phyloP scores from a whole-genome alignment of 2,329 filamentous ascomycete species.

The Thielaviopsis populi region DNA sequence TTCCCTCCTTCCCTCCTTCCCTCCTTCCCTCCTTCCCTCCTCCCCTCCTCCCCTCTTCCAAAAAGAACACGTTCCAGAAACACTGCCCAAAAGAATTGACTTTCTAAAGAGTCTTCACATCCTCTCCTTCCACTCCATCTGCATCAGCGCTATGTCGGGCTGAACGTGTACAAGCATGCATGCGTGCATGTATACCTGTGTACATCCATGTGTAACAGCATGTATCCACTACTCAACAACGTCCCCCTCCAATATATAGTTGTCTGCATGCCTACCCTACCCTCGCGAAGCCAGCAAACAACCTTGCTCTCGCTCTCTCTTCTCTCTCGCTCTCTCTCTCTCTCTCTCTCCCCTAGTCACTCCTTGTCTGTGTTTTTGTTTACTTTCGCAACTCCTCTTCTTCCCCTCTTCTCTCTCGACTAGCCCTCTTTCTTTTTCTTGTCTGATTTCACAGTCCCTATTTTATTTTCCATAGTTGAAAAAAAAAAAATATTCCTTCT shows the following conservation, averaged over 20 bases:
- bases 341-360: too few species aligned
- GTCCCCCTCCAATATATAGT: too few species aligned
- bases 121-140: not conserved
- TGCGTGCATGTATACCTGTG: not conserved
- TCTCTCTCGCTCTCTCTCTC: too few species aligned
- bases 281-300: too few species aligned
- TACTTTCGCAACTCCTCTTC: not conserved
- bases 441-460: not conserved
- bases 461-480: too few species aligned
- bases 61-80: not conserved
- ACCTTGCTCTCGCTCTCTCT: too few species aligned
- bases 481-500: too few species aligned
- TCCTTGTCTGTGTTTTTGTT: too few species aligned
- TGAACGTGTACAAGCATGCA: not conserved
- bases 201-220: too few species aligned
- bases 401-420: not conserved
- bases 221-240: too few species aligned
- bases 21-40: too few species aligned
- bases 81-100: not conserved
- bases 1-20: not conserved
- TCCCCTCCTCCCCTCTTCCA: not conserved
- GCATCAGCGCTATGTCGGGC: not conserved
- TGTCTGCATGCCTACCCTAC: too few species aligned
- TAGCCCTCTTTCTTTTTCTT: not conserved
- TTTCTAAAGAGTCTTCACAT: not conserved